phyloP scores from a whole-genome alignment of 1,139 yeast species.

The Hyphopichia khmerensis region DNA sequence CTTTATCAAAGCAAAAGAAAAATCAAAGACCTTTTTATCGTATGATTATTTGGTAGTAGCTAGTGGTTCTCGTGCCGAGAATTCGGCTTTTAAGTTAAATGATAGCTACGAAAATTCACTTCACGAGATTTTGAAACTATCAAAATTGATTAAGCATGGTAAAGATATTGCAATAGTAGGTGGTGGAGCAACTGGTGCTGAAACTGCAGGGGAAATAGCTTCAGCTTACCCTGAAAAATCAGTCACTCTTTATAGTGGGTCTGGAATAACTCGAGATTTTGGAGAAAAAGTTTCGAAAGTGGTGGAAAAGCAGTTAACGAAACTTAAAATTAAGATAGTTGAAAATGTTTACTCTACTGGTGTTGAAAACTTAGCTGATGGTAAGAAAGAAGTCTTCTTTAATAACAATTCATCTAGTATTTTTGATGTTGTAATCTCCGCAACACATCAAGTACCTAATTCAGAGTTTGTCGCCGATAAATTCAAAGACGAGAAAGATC shows the following conservation, averaged over 20 bases:
- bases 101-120: slow-evolving; percentile 15
- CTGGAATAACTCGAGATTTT: slow-evolving; percentile 21
- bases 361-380: slow-evolving; percentile 3
- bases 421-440: slow-evolving; percentile 30
- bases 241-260: slow-evolving; percentile 29
- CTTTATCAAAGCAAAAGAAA: background rate
- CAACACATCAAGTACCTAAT: slow-evolving; percentile 21
- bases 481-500: slow-evolving; percentile 18
- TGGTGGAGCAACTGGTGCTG: slow-evolving; percentile 45
- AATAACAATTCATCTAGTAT: slow-evolving; percentile 14
- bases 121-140: slow-evolving; percentile 14
- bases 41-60: slow-evolving; percentile 37
- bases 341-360: slow-evolving; percentile 15
- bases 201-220: slow-evolving; percentile 36
- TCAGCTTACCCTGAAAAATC: slow-evolving; percentile 13
- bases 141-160: slow-evolving; percentile 17
- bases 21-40: slow-evolving; percentile 4
- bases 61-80: slow-evolving; percentile 25
- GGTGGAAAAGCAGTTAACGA: slow-evolving; percentile 20
- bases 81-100: slow-evolving; percentile 25
- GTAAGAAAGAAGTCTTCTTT: slow-evolving; percentile 9
- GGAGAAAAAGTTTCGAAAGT: slow-evolving; percentile 12
- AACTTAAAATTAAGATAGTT: slow-evolving; percentile 25
- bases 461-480: slow-evolving; percentile 11
- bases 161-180: slow-evolving; percentile 33